Evolutionary conservation across 768 basidiomycete species (phyloP).

Genomic region (Leccinum obscurum): DNA sequence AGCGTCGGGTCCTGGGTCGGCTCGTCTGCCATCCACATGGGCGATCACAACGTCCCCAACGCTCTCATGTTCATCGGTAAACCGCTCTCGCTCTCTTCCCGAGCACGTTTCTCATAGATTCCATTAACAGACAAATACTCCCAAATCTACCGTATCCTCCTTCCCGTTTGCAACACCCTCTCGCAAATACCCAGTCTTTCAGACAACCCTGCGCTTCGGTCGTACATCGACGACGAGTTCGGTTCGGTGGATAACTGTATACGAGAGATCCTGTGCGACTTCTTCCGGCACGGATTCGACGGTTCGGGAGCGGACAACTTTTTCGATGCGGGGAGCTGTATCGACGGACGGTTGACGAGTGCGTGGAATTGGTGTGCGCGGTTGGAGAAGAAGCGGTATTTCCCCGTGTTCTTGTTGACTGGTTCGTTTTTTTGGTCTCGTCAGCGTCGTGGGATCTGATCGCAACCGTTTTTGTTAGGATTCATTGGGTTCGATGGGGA

Average conservation of each 20-base stretch:
- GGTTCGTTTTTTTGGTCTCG: conserved; percentile 45
- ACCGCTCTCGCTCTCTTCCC: neutral
- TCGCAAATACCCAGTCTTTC: conserved; percentile 66
- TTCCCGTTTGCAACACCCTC: conserved; percentile 84
- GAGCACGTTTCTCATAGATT: neutral
- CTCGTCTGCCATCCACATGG: conserved; percentile 87
- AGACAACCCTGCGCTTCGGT: conserved; percentile 66
- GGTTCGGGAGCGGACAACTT: conserved; percentile 91
- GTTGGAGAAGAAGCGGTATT: conserved; percentile 85
- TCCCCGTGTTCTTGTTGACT: conserved; percentile 73
- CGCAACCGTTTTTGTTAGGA: conserved; percentile 40
- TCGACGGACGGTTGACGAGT: conserved; percentile 83
- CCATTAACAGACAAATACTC: conserved; percentile 71
- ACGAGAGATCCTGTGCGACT: conserved; percentile 75
- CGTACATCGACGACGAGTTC: conserved; percentile 82
- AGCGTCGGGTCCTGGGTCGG: conserved; percentile 85
- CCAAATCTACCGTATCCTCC: conserved; percentile 86
- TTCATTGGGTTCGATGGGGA: conserved; percentile 86
- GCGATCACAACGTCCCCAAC: conserved; percentile 62
- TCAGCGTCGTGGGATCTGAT: neutral
- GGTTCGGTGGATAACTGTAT: conserved; percentile 70
- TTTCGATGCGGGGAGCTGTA: conserved; percentile 80
- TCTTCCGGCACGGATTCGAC: conserved; percentile 87
- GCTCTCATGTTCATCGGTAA: conserved; percentile 82
- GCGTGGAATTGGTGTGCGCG: conserved; percentile 92